Base-by-base conservation (phyloP, 2,329 filamentous ascomycete species). In the Chaetomiaceae sp. region DNA sequence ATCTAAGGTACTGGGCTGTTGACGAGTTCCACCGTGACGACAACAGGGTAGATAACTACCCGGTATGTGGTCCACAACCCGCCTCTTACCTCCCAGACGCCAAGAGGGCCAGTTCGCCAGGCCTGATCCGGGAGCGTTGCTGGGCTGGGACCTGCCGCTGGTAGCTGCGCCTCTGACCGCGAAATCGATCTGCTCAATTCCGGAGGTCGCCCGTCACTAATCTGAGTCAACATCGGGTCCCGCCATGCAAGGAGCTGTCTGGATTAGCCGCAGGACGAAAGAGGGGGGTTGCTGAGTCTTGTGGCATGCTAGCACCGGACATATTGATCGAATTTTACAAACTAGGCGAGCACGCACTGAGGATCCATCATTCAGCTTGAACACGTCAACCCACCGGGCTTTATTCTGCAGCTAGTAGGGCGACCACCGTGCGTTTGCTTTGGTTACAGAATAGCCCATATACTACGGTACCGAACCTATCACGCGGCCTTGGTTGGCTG, bases 1-100 rank as follows among this genome's bases (percentile, higher is more conserved):
- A 17, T 56, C 50, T 48, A n/a, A n/a, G n/a, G n/a, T n/a, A 44
- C 31, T 51, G 54, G 51, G 36, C 22, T 46, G 25, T 56, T 55
- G 47, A 43, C 42, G 34, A 42, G 19, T 17, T 17, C 29, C 25
- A 36, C 36, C 51, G 34, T 29, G 15, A 37, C 36, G 29, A 42
- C 33, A 17, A 49, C 36, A 49, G 54, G 50, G 49, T 19, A 33
- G 49, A 27, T 39, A n/a, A 43, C 34, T n/a, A n/a, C n/a, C n/a
- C n/a, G n/a, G n/a, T 33, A 36, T 37, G 45, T 34, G 17, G 20
- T 20, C 38, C 33, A 46, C 22, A 22, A 23, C 22, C 8, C 37
- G 27, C 7, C 27, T 15, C n/a, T 31, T 23, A 31, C 23, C 45
- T 47, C 50, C 19, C 45, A 37, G 15, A 19, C 45, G 29, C 33